A percentile compares a stretch with the other conserved stretches of the same genome.
phyloP scores from a whole-genome alignment of 768 basidiomycete genomes.

The Neoboletus magnificus region DNA sequence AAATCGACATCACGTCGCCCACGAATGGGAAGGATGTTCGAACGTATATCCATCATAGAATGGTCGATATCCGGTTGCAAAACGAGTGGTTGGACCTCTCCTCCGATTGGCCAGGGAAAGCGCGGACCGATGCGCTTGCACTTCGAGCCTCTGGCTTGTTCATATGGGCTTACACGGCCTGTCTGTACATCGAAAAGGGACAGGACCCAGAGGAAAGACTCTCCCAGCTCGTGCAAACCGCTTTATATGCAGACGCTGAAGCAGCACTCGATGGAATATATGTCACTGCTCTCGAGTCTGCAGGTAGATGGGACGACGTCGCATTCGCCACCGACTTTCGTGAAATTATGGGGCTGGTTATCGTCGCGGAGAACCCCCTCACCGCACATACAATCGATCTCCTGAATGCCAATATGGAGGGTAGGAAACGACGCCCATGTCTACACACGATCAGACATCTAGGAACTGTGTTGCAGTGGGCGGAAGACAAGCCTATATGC shows the following conservation, averaged over 20 bases:
- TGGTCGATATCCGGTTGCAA: constrained; percentile 25
- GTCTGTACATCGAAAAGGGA: constrained; percentile 29
- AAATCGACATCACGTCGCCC: constrained; percentile 28
- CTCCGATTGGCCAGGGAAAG: constrained; percentile 30
- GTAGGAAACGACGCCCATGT: constrained; percentile 22
- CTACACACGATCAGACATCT: constrained; percentile 30
- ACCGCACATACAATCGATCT: constrained; percentile 24
- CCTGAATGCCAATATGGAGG: constrained; percentile 17
- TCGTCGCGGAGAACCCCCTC: constrained; percentile 31
- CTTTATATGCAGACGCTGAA: constrained; percentile 25
- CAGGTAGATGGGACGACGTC: constrained; percentile 30
- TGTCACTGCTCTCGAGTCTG: constrained; percentile 29
- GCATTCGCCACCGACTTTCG: constrained; percentile 30
- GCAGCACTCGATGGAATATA: constrained; percentile 30
- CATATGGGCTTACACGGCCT: constrained; percentile 34
- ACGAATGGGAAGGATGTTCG: constrained; percentile 26
- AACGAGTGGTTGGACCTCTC: constrained; percentile 27
- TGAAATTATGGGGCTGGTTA: constrained; percentile 30
- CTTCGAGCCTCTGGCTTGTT: constrained; percentile 33
- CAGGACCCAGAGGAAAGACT: constrained; percentile 32
- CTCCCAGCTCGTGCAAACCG: constrained; percentile 18
- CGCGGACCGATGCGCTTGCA: constrained; percentile 13
- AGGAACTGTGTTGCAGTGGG: constrained; percentile 27
- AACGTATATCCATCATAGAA: constrained; percentile 24
- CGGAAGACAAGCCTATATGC: constrained; percentile 25